These are phyloP conservation scores for Trapa incisa DNA, from an alignment of 345 rosid genomes.

Conservation along the genomic window DNA sequence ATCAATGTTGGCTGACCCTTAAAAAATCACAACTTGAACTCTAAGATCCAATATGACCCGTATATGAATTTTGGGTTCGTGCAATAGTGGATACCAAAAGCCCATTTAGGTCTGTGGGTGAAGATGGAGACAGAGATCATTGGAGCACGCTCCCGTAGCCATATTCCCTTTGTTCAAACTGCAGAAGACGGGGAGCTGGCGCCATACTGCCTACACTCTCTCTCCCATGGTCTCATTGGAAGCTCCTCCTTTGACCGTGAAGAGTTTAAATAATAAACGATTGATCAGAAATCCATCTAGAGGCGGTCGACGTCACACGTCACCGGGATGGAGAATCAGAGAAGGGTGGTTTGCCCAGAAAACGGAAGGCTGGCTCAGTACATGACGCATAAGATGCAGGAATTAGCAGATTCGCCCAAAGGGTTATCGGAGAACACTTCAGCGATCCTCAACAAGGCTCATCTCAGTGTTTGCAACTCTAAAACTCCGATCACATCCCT, in stretches of 20 bases:
- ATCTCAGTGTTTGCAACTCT: slow-evolving; percentile 36
- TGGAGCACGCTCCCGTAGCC: too few relatives aligned
- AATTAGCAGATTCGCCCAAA: slow-evolving; percentile 48
- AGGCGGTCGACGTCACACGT: neutral
- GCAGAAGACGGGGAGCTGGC: neutral
- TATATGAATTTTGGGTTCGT: too few relatives aligned
- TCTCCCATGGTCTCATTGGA: neutral
- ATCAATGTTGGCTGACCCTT: too few relatives aligned
- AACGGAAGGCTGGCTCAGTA: slow-evolving; percentile 47
- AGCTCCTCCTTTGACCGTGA: neutral
- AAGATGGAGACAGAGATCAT: too few relatives aligned
- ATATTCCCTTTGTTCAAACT: neutral
- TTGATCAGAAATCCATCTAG: neutral
- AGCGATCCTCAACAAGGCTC: slow-evolving; percentile 48
- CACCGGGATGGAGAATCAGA: slow-evolving; percentile 37
- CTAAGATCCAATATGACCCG: too few relatives aligned
- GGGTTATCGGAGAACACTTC: slow-evolving; percentile 61
- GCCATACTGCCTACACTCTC: neutral
- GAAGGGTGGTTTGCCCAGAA: slow-evolving; percentile 37
- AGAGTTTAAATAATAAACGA: neutral
- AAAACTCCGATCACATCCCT: slow-evolving; percentile 43
- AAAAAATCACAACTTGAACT: too few relatives aligned
- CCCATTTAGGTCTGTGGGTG: too few relatives aligned
- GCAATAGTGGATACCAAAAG: too few relatives aligned
- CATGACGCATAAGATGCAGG: slow-evolving; percentile 57